Evolutionary conservation across 768 basidiomycete species (phyloP).

Genomic region (Leccinum boreale): DNA sequence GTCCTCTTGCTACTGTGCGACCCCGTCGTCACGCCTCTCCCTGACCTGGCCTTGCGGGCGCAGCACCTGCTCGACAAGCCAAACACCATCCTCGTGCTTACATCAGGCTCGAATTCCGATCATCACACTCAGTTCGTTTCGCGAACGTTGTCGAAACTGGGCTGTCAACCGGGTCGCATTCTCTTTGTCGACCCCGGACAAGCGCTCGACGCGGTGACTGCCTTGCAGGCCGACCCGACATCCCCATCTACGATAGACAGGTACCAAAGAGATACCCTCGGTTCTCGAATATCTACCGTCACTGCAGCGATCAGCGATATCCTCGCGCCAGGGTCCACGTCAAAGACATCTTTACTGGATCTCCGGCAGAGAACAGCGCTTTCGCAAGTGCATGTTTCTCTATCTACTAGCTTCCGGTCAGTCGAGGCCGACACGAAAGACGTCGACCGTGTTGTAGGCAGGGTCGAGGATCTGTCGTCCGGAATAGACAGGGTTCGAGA

Average conservation of each 20-base stretch:
- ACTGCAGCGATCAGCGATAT: conserved; percentile 36
- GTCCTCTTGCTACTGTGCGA: conserved; percentile 64
- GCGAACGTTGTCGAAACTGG: conserved; percentile 21
- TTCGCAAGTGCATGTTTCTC: conserved; percentile 37
- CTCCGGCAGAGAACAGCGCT: conserved; percentile 39
- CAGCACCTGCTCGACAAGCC: conserved; percentile 31
- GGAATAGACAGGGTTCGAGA: conserved; percentile 39
- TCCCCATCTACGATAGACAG: conserved; percentile 53
- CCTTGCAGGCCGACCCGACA: conserved; percentile 43
- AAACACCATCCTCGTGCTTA: conserved; percentile 45
- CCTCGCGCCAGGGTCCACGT: conserved; percentile 3
- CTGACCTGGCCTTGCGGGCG: conserved; percentile 30
- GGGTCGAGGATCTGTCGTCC: conserved; percentile 36
- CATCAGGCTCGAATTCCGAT: conserved; percentile 25
- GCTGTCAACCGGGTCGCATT: conserved; percentile 27
- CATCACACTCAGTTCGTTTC: conserved; percentile 15
- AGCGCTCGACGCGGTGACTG: conserved; percentile 51
- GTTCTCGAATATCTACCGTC: conserved; percentile 55
- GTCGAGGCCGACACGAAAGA: conserved; percentile 32
- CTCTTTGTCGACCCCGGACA: conserved; percentile 58
- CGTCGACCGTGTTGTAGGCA: conserved; percentile 34
- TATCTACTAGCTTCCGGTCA: conserved; percentile 35
- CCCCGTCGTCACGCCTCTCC: conserved; percentile 50
- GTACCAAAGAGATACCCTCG: conserved; percentile 61
- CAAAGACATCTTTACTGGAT: conserved; percentile 11